Percentiles rank a stretch among this genome's conserved stretches.
Evolutionary conservation across 495 filamentous ascomycete species (phyloP).

Genomic region (Penicillium pancosmium): DNA sequence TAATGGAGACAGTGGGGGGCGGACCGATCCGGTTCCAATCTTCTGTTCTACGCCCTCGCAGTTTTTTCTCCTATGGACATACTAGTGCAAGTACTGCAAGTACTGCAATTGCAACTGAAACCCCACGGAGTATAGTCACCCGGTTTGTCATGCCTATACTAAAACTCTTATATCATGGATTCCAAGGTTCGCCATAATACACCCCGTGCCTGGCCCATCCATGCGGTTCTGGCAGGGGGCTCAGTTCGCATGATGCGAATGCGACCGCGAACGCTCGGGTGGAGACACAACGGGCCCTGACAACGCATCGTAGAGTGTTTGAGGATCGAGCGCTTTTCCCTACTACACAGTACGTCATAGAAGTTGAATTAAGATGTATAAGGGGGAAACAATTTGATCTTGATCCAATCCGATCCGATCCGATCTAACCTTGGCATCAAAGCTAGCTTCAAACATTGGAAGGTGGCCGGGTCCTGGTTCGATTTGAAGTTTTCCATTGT

Average conservation of each 20-base stretch:
- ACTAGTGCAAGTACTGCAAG: too few species aligned
- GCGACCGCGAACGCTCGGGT: neutral
- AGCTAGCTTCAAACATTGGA: too few species aligned
- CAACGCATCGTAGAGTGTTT: neutral
- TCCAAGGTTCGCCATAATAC: neutral
- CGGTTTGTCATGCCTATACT: neutral
- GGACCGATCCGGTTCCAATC: slow-evolving; percentile 3
- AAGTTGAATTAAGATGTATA: too few species aligned
- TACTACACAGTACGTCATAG: neutral
- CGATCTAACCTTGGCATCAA: too few species aligned
- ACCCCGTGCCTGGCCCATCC: neutral
- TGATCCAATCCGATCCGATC: too few species aligned
- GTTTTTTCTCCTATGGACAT: too few species aligned
- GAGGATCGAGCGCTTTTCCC: neutral
- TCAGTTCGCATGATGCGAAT: neutral
- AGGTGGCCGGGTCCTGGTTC: too few species aligned
- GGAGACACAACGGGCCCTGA: neutral
- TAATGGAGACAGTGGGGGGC: slow-evolving; percentile 1
- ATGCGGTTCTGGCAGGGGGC: neutral
- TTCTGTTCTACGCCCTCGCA: neutral
- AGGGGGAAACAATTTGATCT: too few species aligned
- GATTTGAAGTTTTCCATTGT: too few species aligned
- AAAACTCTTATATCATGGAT: too few species aligned
- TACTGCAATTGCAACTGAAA: too few species aligned
- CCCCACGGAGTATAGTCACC: too few species aligned